Base-by-base conservation (phyloP, 1,284 basidiomycete species). In the Ustanciosporium gigantosporum region DNA sequence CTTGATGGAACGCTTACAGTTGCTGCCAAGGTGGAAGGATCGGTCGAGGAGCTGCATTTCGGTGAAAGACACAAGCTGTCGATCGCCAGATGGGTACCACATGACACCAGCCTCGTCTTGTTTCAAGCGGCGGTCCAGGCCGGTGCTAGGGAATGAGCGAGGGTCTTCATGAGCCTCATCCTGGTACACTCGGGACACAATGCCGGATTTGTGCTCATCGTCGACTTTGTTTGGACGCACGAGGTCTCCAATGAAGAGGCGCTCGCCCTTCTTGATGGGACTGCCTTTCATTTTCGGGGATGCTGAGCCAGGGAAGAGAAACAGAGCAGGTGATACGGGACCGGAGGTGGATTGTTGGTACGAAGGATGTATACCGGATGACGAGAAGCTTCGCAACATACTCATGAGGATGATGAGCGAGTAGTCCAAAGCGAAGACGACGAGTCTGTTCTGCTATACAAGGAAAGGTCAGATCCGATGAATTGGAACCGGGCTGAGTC, bases 61-160 rank as follows among this genome's bases (percentile, higher is more conserved):
- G 11, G 84, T 82, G 74, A 90, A 89, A 5, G 81, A 81, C 14
- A 89, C 80, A 53, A 68, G 49, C 43, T 70, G 36, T 35, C 70
- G 51, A 41, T 52, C 81, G 34, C 79, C 81, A 15, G 79, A 80
- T 3, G 83, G 81, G 34, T 87, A 81, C 78, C 87, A 88, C 29
- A 87, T 86, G 27, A 92, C 85, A 36, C 88, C 89, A 31, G 92
- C 87, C 82, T 93, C 89, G 40, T 88, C 88, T 45, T 84, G 85
- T 16, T 76, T 79, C 16, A 93, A 82, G n/a, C 85, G 84, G 31
- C 88, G 82, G 81, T 89, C 85, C 41, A 91, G 81, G 17, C 57
- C 57, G 13, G 39, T 48, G 25, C 41, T 36, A 22, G 51, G 25
- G 16, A 56, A 56, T 5, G 52, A 31, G 35, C 7, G 16, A 7